Base-by-base conservation (phyloP, 139 green algal species). In the Prasinococcaceae sp. region DNA sequence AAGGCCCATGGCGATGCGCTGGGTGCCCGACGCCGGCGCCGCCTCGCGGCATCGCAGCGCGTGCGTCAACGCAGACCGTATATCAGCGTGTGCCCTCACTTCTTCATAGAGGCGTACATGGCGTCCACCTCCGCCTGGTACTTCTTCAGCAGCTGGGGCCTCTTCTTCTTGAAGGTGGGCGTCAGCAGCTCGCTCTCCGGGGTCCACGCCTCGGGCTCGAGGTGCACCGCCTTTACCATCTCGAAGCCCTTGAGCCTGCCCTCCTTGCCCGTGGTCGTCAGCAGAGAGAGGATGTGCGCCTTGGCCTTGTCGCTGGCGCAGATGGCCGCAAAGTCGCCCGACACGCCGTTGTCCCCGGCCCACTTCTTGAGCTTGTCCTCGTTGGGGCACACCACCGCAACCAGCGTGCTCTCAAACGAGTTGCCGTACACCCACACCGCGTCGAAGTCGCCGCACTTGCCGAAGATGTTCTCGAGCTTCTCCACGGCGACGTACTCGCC, bases 401-500 rank as follows among this genome's bases (percentile, higher is more conserved):
- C 74, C 43, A 97, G 73, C 24, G 24, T 60, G 67, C 51, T 81
- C 78, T 96, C 77, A 42, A 88, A 90, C 37, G 65, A 84, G 78
- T 95, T 88, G 48, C 86, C 85, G 60, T 94, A 94, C 54, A 95
- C 86, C 78, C 79, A 95, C 32, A 83, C 68, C 77, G 90, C 78
- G 66, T 96, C 83, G 33, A 93, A 65, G 8, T 71, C 22, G 2
- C 51, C 1, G 53, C 65, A 70, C 74, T 90, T 84, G 68, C 89
- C 89, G 73, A 89, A 94, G 2, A 78, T 71, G 19, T 53, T 64
- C 75, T 97, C 88, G 25, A 97, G 50, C 71, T 93, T 92, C 79
- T 97, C 88, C 30, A 93, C 86, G 0, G 88, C 84, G 17, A 97
- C 72, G 58, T 97, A 97, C 77, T 97, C 88, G 29, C 85, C 82